A percentile compares a stretch with the other conserved stretches of the same genome.
These are phyloP conservation scores for Cercospora berteroae DNA, from an alignment of 2,329 filamentous ascomycete genomes.

Conservation along the genomic window DNA sequence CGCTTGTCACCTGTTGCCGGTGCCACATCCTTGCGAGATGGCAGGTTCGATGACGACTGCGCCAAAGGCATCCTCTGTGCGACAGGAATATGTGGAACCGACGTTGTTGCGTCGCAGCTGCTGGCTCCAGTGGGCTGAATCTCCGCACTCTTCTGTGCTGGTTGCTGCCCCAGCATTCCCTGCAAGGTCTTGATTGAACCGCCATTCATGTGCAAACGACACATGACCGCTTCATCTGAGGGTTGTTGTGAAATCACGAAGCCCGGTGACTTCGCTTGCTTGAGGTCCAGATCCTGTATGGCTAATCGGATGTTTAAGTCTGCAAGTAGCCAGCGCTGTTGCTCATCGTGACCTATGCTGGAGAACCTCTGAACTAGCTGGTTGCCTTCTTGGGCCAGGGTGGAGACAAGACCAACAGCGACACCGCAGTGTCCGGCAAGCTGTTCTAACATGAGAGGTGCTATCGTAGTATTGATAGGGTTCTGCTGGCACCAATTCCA, in stretches of 20 bases:
- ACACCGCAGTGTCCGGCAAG: conserved; percentile 2
- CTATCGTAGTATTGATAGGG: neutral
- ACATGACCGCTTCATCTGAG: neutral
- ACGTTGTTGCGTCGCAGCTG: no score
- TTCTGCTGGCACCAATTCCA: neutral
- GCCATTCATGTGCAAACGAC: neutral
- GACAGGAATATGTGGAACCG: no score
- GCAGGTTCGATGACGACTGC: neutral
- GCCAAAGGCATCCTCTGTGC: neutral
- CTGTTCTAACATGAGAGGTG: neutral
- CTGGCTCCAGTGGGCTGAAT: no score
- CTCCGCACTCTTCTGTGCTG: neutral
- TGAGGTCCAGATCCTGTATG: neutral
- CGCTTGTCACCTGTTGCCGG: neutral
- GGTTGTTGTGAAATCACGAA: no score
- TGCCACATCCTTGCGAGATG: neutral
- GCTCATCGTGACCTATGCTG: no score
- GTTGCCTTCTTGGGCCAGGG: no score
- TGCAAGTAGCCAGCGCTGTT: conserved; percentile 2
- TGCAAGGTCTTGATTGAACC: neutral
- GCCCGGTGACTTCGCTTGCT: neutral
- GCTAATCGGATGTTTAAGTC: neutral
- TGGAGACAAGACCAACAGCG: no score
- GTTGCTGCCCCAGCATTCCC: neutral
- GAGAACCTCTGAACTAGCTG: no score